Evolutionary conservation across 345 rosid genomes (phyloP), one percentile per base, ranked within the genome.

Genomic region (Eucalyptus marginata): DNA sequence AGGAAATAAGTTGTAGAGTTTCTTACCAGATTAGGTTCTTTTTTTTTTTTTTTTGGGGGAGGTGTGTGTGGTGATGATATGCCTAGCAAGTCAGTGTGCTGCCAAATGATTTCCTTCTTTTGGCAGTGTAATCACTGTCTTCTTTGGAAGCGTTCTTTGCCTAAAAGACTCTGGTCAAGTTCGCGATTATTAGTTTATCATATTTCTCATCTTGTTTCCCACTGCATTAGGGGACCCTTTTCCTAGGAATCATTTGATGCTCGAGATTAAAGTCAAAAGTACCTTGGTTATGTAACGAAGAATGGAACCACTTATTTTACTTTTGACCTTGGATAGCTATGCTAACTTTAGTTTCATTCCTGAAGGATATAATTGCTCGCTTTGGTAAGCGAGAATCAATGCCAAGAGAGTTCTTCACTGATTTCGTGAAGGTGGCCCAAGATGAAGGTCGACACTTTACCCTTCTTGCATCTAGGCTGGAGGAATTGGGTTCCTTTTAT

Each of bases 351-450:
- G 27, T 29, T 87, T 56, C 20, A 18, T 27, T 49, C 29, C 54
- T 92, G 87, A 52, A 97, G 98, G 99, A 96, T 93, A 96, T 96
- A 91, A 94, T 97, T 92, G 98, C 96, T 89, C 96, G 99, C 43
- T 97, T 97, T 86, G 99, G 97, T 40, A 95, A 95, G 95, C 94
- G 93, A 92, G 97, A 97, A 91, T 94, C 93, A 50, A 97, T 97
- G 99, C 99, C 99, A 3, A 95, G 96, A 90, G 97, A 96, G 43
- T 97, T 97, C 92, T 96, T 97, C 54, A 95, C 97, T 1, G 99
- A 96, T 90, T 97, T 97, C 87, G 98, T 96, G 88, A 94, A 92
- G 89, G 99, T 97, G 66, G 97, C 98, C 86, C 99, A 95, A 90
- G 99, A 97, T 50, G 99, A 97, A 91, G 97, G 99, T 7, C 94